These are phyloP conservation scores for Russula dissimulans DNA, from an alignment of 768 basidiomycete species.

Conservation along the genomic window DNA sequence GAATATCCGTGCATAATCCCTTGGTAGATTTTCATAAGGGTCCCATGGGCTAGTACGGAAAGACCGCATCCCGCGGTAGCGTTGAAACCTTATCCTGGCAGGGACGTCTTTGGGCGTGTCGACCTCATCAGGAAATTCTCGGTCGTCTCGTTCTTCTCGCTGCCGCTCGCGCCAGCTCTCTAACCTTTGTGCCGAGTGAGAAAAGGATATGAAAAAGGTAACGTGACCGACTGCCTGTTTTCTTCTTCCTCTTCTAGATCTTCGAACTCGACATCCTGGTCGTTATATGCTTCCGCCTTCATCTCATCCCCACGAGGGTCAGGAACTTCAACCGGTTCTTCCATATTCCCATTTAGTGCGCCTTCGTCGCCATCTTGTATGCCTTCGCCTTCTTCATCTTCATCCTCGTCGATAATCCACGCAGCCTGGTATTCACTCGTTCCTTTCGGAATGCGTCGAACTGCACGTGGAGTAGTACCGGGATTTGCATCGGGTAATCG, in stretches of 20 bases:
- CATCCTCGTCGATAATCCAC: slow-evolving; percentile 84
- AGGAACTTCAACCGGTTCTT: slow-evolving; percentile 52
- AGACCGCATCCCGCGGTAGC: slow-evolving; percentile 84
- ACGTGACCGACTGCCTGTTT: slow-evolving; percentile 60
- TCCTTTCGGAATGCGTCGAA: slow-evolving; percentile 86
- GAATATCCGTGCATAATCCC: slow-evolving; percentile 92
- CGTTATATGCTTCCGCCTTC: slow-evolving; percentile 36
- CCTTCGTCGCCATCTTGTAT: slow-evolving; percentile 26
- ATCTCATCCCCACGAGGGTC: slow-evolving; percentile 42
- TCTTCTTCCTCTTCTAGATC: slow-evolving; percentile 83
- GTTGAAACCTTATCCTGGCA: slow-evolving; percentile 77
- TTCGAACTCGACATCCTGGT: slow-evolving; percentile 49
- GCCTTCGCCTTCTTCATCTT: slow-evolving; percentile 33
- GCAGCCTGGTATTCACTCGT: slow-evolving; percentile 96
- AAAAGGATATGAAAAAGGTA: slow-evolving; percentile 5
- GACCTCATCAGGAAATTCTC: slow-evolving; percentile 91
- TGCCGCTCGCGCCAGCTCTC: slow-evolving; percentile 59
- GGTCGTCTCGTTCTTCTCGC: slow-evolving; percentile 71
- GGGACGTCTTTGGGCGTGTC: slow-evolving; percentile 85
- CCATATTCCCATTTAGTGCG: slow-evolving; percentile 34
- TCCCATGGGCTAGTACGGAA: slow-evolving; percentile 98
- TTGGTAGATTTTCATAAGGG: slow-evolving; percentile 88
- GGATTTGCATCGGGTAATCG: slow-evolving; percentile 52
- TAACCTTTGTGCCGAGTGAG: slow-evolving; percentile 36
- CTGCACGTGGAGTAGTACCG: slow-evolving; percentile 70